A percentile compares a stretch with the other conserved stretches of the same genome.
Conservation (phyloP, 768 basidiomycete genomes). For the Russula olivacea region DNA sequence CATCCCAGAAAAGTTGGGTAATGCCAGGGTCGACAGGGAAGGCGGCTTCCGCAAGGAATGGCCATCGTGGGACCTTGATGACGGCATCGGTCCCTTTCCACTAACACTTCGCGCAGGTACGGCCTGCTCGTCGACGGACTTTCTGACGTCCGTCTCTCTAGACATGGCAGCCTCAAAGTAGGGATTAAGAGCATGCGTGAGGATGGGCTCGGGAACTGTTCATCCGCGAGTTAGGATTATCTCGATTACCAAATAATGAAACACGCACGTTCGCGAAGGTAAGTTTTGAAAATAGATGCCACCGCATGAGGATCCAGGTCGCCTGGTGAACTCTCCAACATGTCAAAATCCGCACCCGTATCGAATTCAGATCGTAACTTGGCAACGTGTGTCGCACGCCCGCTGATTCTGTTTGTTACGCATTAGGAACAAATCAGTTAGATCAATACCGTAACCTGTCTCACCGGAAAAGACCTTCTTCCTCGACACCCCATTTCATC, state of each 20-base stretch:
- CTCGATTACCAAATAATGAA: constrained; percentile 4
- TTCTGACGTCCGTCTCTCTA: constrained; percentile 44
- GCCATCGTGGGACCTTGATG: constrained; percentile 27
- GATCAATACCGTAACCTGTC: constrained; percentile 26
- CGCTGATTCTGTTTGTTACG: constrained; percentile 56
- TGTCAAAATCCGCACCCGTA: constrained; percentile 81
- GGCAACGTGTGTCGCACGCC: constrained; percentile 73
- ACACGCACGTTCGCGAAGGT: constrained; percentile 81
- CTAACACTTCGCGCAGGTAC: constrained; percentile 16
- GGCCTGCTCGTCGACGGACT: constrained; percentile 18
- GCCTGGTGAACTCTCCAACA: constrained; percentile 68
- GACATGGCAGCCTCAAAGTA: constrained; percentile 75
- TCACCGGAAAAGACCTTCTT: constrained; percentile 82
- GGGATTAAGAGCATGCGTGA: constrained; percentile 65
- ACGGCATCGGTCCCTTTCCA: constrained; percentile 15
- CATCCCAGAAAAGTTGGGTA: constrained; percentile 58
- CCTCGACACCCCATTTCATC: constrained; percentile 74
- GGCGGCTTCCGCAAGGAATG: constrained; percentile 63
- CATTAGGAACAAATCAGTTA: constrained; percentile 5
- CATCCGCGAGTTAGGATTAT: constrained; percentile 11
- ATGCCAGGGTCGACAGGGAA: constrained; percentile 71
- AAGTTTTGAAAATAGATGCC: constrained; percentile 88
- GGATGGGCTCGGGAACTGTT: constrained; percentile 79
- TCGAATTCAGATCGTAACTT: constrained; percentile 79
- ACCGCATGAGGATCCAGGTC: constrained; percentile 95